Evolutionary conservation across 2,329 filamentous ascomycete genomes (phyloP).

Genomic region (Neopestalotiopsis clavispora): DNA sequence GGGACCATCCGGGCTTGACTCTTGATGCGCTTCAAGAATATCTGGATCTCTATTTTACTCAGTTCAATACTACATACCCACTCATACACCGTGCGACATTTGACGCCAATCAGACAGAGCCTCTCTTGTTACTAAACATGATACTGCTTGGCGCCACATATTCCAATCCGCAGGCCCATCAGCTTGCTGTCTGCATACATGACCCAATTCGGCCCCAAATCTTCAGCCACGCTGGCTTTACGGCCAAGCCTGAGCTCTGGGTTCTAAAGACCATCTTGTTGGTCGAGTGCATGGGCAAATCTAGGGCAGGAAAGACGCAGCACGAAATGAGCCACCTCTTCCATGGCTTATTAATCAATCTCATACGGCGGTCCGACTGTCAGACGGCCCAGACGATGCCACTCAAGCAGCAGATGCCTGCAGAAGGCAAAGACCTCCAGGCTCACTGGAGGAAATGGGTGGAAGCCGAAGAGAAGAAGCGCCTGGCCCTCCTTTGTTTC

Average conservation of each 20-base stretch:
- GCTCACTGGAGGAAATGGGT: constrained; percentile 58
- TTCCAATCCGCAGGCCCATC: constrained; percentile 60
- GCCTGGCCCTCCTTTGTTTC: constrained; percentile 64
- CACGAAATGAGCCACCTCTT: constrained; percentile 67
- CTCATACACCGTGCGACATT: constrained; percentile 64
- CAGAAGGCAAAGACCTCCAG: constrained; percentile 45
- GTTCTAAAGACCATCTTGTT: constrained; percentile 65
- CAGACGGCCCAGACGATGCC: constrained; percentile 37
- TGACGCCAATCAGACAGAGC: constrained; percentile 51
- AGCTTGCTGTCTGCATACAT: constrained; percentile 65
- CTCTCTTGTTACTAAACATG: constrained; percentile 58
- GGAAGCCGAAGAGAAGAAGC: constrained; percentile 62
- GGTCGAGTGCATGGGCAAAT: constrained; percentile 69
- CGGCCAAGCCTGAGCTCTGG: constrained; percentile 63
- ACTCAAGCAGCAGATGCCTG: constrained; percentile 25
- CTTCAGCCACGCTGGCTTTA: constrained; percentile 62
- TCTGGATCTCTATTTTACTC: constrained; percentile 62
- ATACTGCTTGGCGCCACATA: constrained; percentile 67
- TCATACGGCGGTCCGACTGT: constrained; percentile 42
- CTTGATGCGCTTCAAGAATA: constrained; percentile 58
- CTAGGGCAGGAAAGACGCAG: constrained; percentile 64
- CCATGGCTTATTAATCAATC: constrained; percentile 43
- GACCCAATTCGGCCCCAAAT: constrained; percentile 63
- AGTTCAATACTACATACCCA: constrained; percentile 65
- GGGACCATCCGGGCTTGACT: constrained; percentile 56